Base-by-base conservation (phyloP, 306 rosid species). In the Cicer judaicum region DNA sequence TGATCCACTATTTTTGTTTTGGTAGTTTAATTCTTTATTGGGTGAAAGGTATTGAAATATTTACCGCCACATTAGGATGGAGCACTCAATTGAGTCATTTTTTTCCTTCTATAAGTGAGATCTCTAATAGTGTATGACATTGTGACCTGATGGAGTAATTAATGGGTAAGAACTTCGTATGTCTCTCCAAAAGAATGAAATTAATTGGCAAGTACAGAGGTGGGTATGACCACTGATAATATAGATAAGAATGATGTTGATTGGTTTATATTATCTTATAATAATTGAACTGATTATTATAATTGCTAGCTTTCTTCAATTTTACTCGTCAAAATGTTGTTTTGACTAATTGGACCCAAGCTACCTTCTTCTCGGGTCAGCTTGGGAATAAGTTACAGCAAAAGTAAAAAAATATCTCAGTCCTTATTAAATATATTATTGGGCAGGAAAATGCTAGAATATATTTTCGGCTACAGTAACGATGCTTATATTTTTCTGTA, bases 291-390 rank as follows among this genome's bases (percentile, higher is more conserved):
- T 29, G 5, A 29, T 29, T 29, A 29, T 29, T 29, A 29, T 29
- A 34, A 56, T 67, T 64, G 44, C 63, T 47, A 59, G 54, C 36
- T 88, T 80, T 78, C 86, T 82, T 88, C 66, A 53, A 36, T 75
- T 73, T 52, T 49, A 82, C 86, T 85, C 73, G 70, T 84, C 81
- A 44, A 84, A 54, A 66, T 78, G 34, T 79, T 77, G 73, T 76
- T 84, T 81, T 85, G 89, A 87, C 89, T 73, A 70, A 68, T 43
- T 81, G 59, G 46, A 44, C 66, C 79, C 66, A 77, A 48, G 15
- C 46, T 59, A 56, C 40, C 10, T 54, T 18, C 70, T 74, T 49
- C 19, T 61, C 34, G 1, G 34, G 15, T 7, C 14, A 36, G 42
- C 14, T 57, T 34, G 14, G 50, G 61, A 64, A 65, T 56, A 67